Evolutionary conservation across 352 stramenopile species (phyloP), one percentile per base, ranked within the genome.

Genomic region (Phytophthora macrochlamydospora): DNA sequence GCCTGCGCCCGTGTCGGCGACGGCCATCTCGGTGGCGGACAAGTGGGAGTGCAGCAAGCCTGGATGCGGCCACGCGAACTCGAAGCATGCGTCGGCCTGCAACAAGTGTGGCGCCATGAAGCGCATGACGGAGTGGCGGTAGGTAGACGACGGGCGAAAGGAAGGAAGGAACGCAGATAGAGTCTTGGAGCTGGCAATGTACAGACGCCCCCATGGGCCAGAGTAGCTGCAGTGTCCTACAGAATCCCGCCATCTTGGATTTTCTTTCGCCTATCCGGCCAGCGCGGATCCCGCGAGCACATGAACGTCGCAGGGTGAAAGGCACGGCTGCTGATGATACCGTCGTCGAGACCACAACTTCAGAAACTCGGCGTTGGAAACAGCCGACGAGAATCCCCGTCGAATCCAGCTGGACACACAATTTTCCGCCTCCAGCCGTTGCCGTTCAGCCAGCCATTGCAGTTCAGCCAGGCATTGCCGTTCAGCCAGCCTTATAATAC

Each of bases 71-170:
- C 68, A 93, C 51, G 78, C 77, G 62, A 93, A 93, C 67, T 83
- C 56, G 30, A 93, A 91, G 55, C 73, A 87, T 51, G 79, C 83
- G 8, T 53, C 68, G 2, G 61, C 74, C 8, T 93, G 85, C 66
- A 87, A 68, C 58, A 91, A 93, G 59, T 93, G 85, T 58, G 81
- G 81, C 43, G 81, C 85, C 11, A 93, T 93, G 81, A 90, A 90
- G 69, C 83, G 85, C 30, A 75, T 93, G 64, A 87, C 65, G 31
- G 81, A 93, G 69, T 93, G 85, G 85, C 71, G 85, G 49, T 93
- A 78, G 55, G 18, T 24, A 56, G 14, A 7, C 12, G 43, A 40
- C 35, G 9, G 9, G 35, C 35, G 6, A 24, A 24, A 24, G 18
- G 18, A 24, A 24, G 18, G 18, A 24, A 24, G 18, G 18, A 24